Base-by-base conservation (phyloP, 169 alveolate species). In the Plasmodium coatneyi region DNA sequence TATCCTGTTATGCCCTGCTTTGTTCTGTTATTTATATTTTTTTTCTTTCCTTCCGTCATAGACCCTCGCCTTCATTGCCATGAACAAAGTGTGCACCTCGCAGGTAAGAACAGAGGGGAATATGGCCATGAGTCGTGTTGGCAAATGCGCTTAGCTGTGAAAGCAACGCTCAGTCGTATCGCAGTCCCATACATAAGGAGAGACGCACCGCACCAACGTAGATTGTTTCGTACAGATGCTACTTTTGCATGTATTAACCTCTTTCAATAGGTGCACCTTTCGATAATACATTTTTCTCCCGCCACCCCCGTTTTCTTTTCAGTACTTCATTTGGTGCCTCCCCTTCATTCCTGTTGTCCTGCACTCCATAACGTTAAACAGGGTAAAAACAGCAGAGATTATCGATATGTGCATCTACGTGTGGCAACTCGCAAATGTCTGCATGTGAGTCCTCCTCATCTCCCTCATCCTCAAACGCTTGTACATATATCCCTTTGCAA, bases 31-130 rank as follows among this genome's bases (percentile, higher is more conserved):
- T 3, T 56, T 94, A 9, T 96, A 95, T 2, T 80, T 96, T 41
- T 95, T 84, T 70, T 95, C 96, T 89, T 95, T 98, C 1, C 76
- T 96, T 52, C 83, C 97, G 56, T 92, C 95, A 10, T 96, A 98
- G 97, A 99, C 99, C 30, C 94, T 97, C 70, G 93, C 97, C 16
- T 99, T 99, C 91, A 99, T 99, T 39, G 98, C 98, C 36, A 97
- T 98, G 96, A 99, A 99, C 96, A 99, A 98, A 96, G 99, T 99
- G 4, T 96, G 98, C 76, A 99, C 99, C 10, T 98, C 99, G 22
- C 98, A 98, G 96, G 95, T 91, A 91, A 91, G 39, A 28, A 60
- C n/a, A 72, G 56, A 41, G 30, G 52, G 71, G 28, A 80, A 22
- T 30, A 49, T n/a, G 46, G 39, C 84, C 41, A 66, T 19, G 36